Percentiles rank a stretch among this genome's conserved stretches.
Evolutionary conservation across 2,329 filamentous ascomycete genomes (phyloP).

Genomic region (Calonectria multiphialidica): DNA sequence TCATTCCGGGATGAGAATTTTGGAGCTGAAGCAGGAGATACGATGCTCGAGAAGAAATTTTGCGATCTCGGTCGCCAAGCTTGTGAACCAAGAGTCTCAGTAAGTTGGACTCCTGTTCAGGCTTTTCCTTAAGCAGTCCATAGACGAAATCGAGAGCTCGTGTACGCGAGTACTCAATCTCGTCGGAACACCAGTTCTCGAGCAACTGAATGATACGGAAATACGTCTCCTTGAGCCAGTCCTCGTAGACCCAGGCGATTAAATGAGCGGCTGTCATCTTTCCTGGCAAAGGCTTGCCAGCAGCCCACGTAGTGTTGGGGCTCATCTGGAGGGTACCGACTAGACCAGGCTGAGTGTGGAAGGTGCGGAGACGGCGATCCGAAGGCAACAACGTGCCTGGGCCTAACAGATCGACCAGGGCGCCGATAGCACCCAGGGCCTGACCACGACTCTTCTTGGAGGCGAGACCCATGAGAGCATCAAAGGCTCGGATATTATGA

Average conservation of each 20-base stretch:
- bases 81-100: constrained; percentile 95
- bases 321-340: constrained; percentile 76
- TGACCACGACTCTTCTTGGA: constrained; percentile 94
- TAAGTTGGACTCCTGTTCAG: constrained; percentile 96
- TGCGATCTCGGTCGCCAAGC: constrained; percentile 93
- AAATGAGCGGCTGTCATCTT: constrained; percentile 82
- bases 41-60: constrained; percentile 93
- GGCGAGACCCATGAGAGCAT: constrained; percentile 85
- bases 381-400: constrained; percentile 87
- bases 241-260: constrained; percentile 91
- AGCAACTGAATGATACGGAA: constrained; percentile 94
- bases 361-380: constrained; percentile 84
- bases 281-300: constrained; percentile 78
- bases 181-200: constrained; percentile 93
- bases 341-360: constrained; percentile 83
- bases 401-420: constrained; percentile 93
- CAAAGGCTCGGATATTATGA: constrained; percentile 91
- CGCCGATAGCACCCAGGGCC: constrained; percentile 91
- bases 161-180: constrained; percentile 92
- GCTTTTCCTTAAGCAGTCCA: constrained; percentile 92
- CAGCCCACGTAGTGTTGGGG: constrained; percentile 71
- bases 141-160: constrained; percentile 92
- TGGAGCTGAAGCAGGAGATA: constrained; percentile 94
- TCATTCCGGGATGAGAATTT: constrained; percentile 93
- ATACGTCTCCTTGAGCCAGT: constrained; percentile 94